Base-by-base conservation (phyloP, 768 basidiomycete genomes). In the Fistulinella prunicolor region DNA sequence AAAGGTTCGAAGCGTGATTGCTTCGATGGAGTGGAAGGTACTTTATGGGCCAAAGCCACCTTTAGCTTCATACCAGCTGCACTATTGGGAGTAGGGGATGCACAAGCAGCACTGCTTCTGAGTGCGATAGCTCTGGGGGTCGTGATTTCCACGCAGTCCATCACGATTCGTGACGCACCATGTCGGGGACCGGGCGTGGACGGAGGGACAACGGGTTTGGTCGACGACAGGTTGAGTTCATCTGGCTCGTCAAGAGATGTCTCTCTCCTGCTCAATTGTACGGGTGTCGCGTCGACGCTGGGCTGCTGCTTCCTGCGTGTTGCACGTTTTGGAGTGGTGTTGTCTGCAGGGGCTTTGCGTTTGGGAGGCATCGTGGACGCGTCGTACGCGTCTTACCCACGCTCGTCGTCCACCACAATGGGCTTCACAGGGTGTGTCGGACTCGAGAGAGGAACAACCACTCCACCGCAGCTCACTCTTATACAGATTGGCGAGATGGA, bases 401-500 rank as follows among this genome's bases (percentile, higher is more conserved):
- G 49, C 34, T 44, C 49, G 32, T 12, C 29, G 42, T 43, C 24
- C n/a, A 52, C 46, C n/a, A 28, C 45, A 13, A 52, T 84, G 83
- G 83, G 83, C 34, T 81, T 84, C 36, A 85, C 83, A 43, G 82
- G 81, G 82, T 80, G 59, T 24, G 65, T 61, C 34, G 1, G 10
- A 35, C 20, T 29, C 4, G 10, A 9, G 32, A 19, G 13, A 13
- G 6, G 38, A 16, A 21, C 36, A 3, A 22, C 22, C 17, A 10
- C 17, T 39, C 28, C 29, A 44, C 29, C 41, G 3, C 21, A 35
- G 22, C 54, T 54, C 28, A 42, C 47, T 38, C 50, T 47, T 28
- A 24, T 44, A 21, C 55, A 89, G 88, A 38, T 70, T 91, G 44
- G 89, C 86, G 36, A 78, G 89, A 54, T 89, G 87, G 89, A 77